Evolutionary conservation across 495 filamentous ascomycete genomes (phyloP).

Genomic region (Lichenothelia convexa): DNA sequence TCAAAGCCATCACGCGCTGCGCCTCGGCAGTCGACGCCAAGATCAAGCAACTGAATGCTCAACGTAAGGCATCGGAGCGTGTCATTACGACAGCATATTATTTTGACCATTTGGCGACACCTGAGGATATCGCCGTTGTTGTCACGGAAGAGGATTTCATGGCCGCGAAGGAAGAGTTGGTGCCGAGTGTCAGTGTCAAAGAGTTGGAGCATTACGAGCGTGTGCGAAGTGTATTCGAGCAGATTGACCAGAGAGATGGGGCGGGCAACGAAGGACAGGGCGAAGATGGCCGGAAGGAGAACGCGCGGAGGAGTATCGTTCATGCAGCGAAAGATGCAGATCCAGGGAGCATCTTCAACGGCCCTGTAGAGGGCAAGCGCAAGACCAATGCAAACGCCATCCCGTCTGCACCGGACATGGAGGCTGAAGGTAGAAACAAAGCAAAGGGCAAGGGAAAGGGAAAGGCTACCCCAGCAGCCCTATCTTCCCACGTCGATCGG

Average conservation of each 20-base stretch:
- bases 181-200: conserved; percentile 84
- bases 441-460: conserved; percentile 5
- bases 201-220: conserved; percentile 82
- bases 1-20: conserved; percentile 90
- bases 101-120: conserved; percentile 76
- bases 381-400: conserved; percentile 6
- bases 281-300: conserved; percentile 14
- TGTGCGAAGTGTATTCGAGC: conserved; percentile 69
- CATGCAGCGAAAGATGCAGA: background rate
- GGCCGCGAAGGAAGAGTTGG: conserved; percentile 60
- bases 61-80: background rate
- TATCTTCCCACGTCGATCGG: background rate
- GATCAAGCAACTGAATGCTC: conserved; percentile 42
- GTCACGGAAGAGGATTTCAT: conserved; percentile 79
- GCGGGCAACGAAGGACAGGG: conserved; percentile 10
- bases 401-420: background rate
- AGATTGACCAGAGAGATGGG: conserved; percentile 19
- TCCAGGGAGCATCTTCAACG: background rate
- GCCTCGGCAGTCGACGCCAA: conserved; percentile 71
- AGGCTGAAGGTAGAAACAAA: background rate
- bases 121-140: conserved; percentile 66
- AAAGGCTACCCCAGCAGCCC: conserved; percentile 1
- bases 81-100: conserved; percentile 69
- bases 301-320: background rate
- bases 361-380: background rate